Evolutionary conservation across 164 flowering plant genomes (phyloP), one percentile per base, ranked within the genome.

Genomic region (Nelumbo lutea): DNA sequence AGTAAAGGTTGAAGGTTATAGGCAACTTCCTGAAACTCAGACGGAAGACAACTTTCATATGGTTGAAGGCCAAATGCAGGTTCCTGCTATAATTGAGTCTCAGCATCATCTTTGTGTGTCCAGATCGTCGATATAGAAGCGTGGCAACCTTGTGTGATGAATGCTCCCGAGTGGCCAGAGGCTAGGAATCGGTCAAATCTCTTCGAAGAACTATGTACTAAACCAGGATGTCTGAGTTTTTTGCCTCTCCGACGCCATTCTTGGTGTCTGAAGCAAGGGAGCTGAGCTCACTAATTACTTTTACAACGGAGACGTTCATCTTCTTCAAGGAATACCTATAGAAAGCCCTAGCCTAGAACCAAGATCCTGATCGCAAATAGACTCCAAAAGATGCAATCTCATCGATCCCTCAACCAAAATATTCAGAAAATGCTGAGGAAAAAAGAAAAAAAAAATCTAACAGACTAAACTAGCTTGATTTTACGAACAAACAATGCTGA

Each of bases 121-220:
- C 97, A 93, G 39, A 91, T 78, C 13, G 96, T 96, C 1, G 85
- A 73, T 3, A 93, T 96, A 10, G 97, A 79, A 47, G 98, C 98
- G 68, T 93, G 98, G 76, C 98, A 91, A 1, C 98, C 96, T 76
- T 93, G 98, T 0, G 97, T 85, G 11, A 93, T 85, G 64, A 93
- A 27, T 79, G 73, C 98, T 89, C 11, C 97, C 97, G 15, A 87
- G 76, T 57, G 96, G 96, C 97, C 97, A 93, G 51, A 27, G 27
- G 27, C 27, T 27, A 27, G 27, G 87, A 68, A 75, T 90, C 97
- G 39, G 88, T 85, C 67, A 93, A 73, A 70, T 93, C 98, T 68
- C 97, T 66, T 74, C 98, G 79, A 48, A 93, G 83, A 44, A 93
- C 96, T 43, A 91, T 89, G 80, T 93, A 93, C 87, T 93, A 97